Base-by-base conservation (phyloP, 495 filamentous ascomycete genomes). In the Penicillium psychrofluorescens region DNA sequence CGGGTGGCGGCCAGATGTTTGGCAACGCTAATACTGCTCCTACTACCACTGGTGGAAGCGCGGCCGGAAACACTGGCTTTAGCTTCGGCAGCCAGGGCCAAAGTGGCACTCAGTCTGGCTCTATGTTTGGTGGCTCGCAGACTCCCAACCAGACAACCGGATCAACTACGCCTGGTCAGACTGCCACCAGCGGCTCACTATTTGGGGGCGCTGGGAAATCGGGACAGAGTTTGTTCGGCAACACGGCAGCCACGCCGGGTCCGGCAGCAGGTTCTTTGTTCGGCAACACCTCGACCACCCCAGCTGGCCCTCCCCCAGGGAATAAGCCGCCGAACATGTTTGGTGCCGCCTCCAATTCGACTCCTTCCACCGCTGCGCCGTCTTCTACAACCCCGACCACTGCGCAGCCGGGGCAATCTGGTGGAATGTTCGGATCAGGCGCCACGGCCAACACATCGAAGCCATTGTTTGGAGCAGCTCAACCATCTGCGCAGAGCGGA, bases 251-350 rank as follows among this genome's bases (percentile, higher is more conserved):
- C 11, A 75, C 68, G 29, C 63, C 64, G 39, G 66, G 59, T 10
- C 68, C 70, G n/a, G 45, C 67, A 3, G 54, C 54, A 43, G 49
- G 47, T 11, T 42, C 64, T 29, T 47, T 74, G 43, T 76, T 79
- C 45, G 52, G 62, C n/a, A 65, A 67, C 32, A 59, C 65, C 27
- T 83, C 79, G 2, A 84, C 80, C 29, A 84, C 80, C 44, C 80
- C 80, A 35, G 80, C 79, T 41, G 79, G 79, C 29, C 77, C 77
- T 49, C 80, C 80, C 14, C 80, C 80, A 8, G 62, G 48, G 40
- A 57, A 63, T 29, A 70, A 68, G 38, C 36, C 67, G 9, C 55
- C 59, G 28, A 46, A 47, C 45, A 51, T 68, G 0, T 72, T 72
- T 49, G 64, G 61, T 39, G 38, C 52, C 7, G 50, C 38, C 11